Evolutionary conservation across 441 rosid species (phyloP), one percentile per base, ranked within the genome.

Genomic region (Pelargonium fulgidum): DNA sequence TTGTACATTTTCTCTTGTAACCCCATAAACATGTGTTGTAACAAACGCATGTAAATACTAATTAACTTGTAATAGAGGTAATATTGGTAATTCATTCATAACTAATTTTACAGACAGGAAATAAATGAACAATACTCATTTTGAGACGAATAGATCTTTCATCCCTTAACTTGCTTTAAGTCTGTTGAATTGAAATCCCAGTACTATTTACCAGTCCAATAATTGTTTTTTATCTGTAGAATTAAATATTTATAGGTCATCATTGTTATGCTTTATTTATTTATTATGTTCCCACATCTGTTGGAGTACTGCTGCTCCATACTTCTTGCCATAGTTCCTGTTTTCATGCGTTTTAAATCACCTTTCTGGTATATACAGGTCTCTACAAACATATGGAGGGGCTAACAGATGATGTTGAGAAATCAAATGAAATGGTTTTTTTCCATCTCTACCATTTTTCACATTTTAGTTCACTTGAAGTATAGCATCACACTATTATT

Each of bases 381-480:
- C 78, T 93, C 14, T 84, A 75, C 81, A 81, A 86, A 76, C 89
- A 91, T 65, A 84, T 89, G 96, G 97, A 89, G 33, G 87, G 88
- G 42, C 78, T 94, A 72, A 83, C 96, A 14, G 82, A 83, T 75
- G 94, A 91, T 77, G 87, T 84, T 6, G 97, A 91, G 79, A 87
- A 88, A 79, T 90, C 97, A 61, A 91, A 88, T 78, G 99, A 89
- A 82, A 85, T 78, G 92, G 97, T 93, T 58, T 41, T 50, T 7
- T 54, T 71, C 68, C 26, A 20, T 70, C 67, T 12, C 29, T 26
- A 61, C 61, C 64, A 64, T 33, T 1, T 9, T 61, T 65, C 62
- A 2, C 8, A 24, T 7, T 24, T 6, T 62, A 65, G 17, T 67
- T 68, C 45, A 11, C 22, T 8, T 45, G 47, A 69, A 24, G 29